phyloP scores from a whole-genome alignment of 2,329 filamentous ascomycete genomes.

The Verticillium klebahnii region DNA sequence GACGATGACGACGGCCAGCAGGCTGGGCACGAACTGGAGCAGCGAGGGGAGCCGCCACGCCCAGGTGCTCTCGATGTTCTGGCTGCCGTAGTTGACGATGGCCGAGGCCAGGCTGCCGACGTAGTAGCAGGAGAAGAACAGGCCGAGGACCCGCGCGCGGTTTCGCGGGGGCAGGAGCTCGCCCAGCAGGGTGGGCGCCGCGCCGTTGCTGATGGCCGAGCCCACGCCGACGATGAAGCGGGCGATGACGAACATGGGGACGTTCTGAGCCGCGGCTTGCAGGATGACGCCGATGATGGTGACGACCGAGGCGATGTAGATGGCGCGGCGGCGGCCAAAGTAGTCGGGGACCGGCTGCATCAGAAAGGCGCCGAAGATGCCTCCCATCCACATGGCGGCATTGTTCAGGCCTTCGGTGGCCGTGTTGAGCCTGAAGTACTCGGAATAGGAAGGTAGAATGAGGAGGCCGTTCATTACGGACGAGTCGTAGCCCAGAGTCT shows the following conservation, averaged over 20 bases:
- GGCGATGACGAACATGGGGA: conserved; percentile 44
- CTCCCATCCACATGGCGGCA: conserved; percentile 49
- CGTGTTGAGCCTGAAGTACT: conserved; percentile 51
- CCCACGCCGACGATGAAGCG: conserved; percentile 45
- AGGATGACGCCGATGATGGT: conserved; percentile 39
- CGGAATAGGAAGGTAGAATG: conserved; percentile 49
- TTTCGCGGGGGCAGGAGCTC: conserved; percentile 37
- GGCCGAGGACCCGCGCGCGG: conserved; percentile 13
- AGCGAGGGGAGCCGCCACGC: conserved; percentile 29
- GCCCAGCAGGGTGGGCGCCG: conserved; percentile 41
- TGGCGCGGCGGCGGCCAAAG: conserved; percentile 36
- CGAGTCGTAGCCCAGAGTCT: conserved; percentile 33
- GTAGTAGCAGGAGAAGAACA: conserved; percentile 19
- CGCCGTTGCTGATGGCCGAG: conserved; percentile 32
- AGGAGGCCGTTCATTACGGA: conserved; percentile 54
- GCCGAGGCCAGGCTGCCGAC: conserved; percentile 22
- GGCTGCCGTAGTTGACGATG: conserved; percentile 25
- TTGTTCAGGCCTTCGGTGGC: conserved; percentile 51
- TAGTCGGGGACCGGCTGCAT: conserved; percentile 36
- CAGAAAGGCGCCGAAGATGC: conserved; percentile 37
- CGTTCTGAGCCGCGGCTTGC: conserved; percentile 43
- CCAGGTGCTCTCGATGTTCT: conserved; percentile 26
- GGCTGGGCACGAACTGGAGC: conserved; percentile 25
- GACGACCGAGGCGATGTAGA: conserved; percentile 31
- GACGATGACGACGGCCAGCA: conserved; percentile 16